Base-by-base conservation (phyloP, 1,284 basidiomycete species). In the Neonothopanus nambi region DNA sequence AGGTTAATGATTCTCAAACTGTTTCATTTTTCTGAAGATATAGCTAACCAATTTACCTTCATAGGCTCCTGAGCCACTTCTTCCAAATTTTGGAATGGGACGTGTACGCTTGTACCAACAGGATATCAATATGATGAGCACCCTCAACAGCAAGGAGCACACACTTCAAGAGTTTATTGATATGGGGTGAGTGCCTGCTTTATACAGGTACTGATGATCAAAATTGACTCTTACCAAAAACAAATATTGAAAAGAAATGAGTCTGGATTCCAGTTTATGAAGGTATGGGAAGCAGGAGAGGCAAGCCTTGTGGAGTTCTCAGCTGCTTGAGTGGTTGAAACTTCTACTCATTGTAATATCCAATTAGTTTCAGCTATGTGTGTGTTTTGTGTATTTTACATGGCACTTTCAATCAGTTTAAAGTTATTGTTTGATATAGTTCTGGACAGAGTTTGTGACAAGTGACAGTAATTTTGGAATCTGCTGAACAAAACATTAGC, bases 251-350 rank as follows among this genome's bases (percentile, higher is more conserved):
- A n/a, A n/a, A 60, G 64, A 1, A 47, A 63, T 26, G 51, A 52
- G 9, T 66, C 65, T 7, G 66, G 67, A n/a, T 54, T 71, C 37
- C 48, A 58, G 23, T 71, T 71, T 54, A 64, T 64, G 8, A 69
- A 67, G 49, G 48, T 70, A 0, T 70, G 67, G 66, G 63, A 67
- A 35, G 54, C 63, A n/a, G 69, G 66, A 11, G 70, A 70, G 52
- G 63, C 63, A 46, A 63, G 65, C 3, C 48, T 69, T 35, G 58
- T 70, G 7, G 70, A 71, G 47, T 68, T 68, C n/a, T n/a, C n/a
- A n/a, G n/a, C n/a, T n/a, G n/a, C n/a, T n/a, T n/a, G n/a, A n/a
- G n/a, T n/a, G n/a, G n/a, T n/a, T n/a, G n/a, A n/a, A n/a, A n/a
- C n/a, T n/a, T n/a, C n/a, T n/a, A n/a, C n/a, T n/a, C n/a, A n/a